A percentile compares a stretch with the other conserved stretches of the same genome.
Conservation (phyloP, 2,329 filamentous ascomycete genomes). For the Colletotrichum sp. region DNA sequence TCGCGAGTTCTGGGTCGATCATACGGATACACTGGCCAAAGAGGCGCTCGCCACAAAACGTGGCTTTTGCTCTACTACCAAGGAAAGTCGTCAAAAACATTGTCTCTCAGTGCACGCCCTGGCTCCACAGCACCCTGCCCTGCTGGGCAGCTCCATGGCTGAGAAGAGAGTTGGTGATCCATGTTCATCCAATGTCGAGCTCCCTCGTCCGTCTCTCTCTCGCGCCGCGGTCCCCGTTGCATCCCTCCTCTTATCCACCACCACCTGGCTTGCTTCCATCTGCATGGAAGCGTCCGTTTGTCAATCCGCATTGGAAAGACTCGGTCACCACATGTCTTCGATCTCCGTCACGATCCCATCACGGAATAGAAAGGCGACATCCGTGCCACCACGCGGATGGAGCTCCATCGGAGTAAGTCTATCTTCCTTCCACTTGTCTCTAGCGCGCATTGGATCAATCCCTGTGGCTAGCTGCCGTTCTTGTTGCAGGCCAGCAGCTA, state of each 20-base stretch:
- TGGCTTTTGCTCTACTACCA: neutral
- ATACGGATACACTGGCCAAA: neutral
- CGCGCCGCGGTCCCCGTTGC: neutral
- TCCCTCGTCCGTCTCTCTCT: neutral
- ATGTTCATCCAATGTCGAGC: conserved; percentile 14
- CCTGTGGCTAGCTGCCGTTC: neutral
- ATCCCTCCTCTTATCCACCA: neutral
- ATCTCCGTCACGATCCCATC: neutral
- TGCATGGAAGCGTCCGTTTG: conserved; percentile 6
- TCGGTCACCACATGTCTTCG: neutral
- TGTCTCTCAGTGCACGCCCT: conserved; percentile 6
- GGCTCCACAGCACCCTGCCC: neutral
- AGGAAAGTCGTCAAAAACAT: neutral
- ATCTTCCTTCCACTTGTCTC: neutral
- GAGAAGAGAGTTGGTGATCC: neutral
- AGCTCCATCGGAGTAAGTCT: neutral
- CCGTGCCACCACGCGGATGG: neutral
- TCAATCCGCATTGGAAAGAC: neutral
- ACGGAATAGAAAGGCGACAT: neutral
- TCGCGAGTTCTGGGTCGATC: neutral
- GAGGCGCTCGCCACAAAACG: conserved; percentile 16
- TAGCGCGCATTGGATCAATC: neutral
- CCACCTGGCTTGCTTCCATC: neutral
- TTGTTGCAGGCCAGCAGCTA: neutral
- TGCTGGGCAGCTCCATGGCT: neutral